Conservation (phyloP, 2,329 filamentous ascomycete genomes). For the Aspergillus sp. region DNA sequence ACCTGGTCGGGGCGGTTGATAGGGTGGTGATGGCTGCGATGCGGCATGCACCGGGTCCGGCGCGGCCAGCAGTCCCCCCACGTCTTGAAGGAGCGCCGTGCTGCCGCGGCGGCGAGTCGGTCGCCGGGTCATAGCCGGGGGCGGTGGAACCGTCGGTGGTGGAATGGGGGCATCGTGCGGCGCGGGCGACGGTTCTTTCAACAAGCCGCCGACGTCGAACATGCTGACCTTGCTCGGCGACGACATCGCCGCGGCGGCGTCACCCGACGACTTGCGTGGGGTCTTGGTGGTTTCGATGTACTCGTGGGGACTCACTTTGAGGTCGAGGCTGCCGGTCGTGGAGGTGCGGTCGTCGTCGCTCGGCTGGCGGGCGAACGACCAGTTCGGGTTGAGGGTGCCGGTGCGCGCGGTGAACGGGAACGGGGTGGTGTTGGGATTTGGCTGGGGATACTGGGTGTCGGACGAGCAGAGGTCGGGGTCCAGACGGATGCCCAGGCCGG, state of each 20-base stretch:
- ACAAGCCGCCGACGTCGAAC: constrained; percentile 77
- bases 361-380: constrained; percentile 29
- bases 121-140: not conserved
- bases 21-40: not conserved
- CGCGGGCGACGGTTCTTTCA: constrained; percentile 33
- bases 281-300: constrained; percentile 31
- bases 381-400: constrained; percentile 29
- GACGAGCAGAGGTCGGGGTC: constrained; percentile 49
- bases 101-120: constrained; percentile 20
- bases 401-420: constrained; percentile 21
- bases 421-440: constrained; percentile 40
- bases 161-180: not conserved
- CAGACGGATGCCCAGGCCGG: constrained; percentile 71
- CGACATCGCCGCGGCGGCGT: constrained; percentile 20
- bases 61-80: constrained; percentile 27
- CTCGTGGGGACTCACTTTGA: constrained; percentile 33
- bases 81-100: constrained; percentile 32
- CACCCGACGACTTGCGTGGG: constrained; percentile 32
- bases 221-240: constrained; percentile 67
- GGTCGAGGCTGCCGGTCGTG: constrained; percentile 29
- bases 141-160: not conserved
- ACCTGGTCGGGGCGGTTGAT: constrained; percentile 9
- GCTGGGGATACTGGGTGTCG: constrained; percentile 30
- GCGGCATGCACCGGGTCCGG: constrained; percentile 2
- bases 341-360: constrained; percentile 29